phyloP scores from a whole-genome alignment of 306 rosid genomes.

The Neltuma alba region DNA sequence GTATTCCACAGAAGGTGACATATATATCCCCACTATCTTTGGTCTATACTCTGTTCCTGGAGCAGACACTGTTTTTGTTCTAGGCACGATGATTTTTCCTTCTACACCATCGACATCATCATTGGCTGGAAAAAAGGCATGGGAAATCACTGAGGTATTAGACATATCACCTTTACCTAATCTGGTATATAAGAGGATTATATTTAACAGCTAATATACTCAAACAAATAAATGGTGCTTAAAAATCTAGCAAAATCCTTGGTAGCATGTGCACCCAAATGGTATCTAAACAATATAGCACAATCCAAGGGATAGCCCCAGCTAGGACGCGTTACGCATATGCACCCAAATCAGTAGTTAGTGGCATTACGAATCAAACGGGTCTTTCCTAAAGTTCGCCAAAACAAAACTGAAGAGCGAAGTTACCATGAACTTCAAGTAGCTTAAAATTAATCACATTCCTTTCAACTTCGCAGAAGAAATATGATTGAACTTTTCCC shows the following conservation, averaged over 20 bases:
- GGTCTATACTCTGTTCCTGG: conserved; percentile 43
- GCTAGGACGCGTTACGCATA: neutral
- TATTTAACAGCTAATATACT: neutral
- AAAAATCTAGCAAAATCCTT: neutral
- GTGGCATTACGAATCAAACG: neutral
- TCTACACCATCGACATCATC: conserved; percentile 6
- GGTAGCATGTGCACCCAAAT: neutral
- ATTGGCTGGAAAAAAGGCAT: conserved; percentile 39
- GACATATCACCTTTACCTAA: conserved; percentile 12
- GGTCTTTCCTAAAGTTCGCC: neutral
- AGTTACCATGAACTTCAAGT: neutral
- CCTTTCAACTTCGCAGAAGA: neutral
- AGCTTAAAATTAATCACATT: neutral
- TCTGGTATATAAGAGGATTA: conserved; percentile 3
- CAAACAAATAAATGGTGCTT: neutral
- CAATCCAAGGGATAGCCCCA: neutral
- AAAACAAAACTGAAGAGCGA: conserved; percentile 1
- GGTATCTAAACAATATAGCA: no score
- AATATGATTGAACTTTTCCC: neutral
- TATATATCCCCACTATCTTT: conserved; percentile 72
- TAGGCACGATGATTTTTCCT: neutral
- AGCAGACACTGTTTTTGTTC: conserved; percentile 37
- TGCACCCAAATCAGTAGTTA: neutral
- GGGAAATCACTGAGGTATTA: conserved; percentile 12
- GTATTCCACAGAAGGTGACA: conserved; percentile 82